phyloP scores from a whole-genome alignment of 352 stramenopile genomes.

The Globisporangium rhizosaccharum region DNA sequence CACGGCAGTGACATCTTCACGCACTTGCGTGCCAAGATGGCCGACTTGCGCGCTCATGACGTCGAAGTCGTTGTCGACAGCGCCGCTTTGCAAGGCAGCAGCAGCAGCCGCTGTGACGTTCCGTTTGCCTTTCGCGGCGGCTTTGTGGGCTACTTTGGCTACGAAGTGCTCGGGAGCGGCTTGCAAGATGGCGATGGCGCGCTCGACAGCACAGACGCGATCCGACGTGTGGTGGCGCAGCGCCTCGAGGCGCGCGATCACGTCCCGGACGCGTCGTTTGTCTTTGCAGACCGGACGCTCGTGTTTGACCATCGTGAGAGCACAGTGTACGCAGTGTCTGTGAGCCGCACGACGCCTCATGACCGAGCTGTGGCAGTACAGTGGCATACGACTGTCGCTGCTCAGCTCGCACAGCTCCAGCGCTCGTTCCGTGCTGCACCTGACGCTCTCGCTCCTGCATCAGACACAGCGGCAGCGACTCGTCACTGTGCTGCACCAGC shows the following conservation, averaged over 20 bases:
- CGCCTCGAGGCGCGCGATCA: constrained; percentile 18
- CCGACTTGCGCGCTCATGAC: constrained; percentile 27
- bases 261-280: constrained; percentile 85
- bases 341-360: constrained; percentile 9
- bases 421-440: constrained; percentile 8
- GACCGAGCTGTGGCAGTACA: constrained; percentile 11
- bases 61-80: constrained; percentile 16
- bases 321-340: constrained; percentile 77
- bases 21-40: constrained; percentile 37
- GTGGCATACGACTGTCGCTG: constrained; percentile 6
- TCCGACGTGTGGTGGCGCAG: constrained; percentile 23
- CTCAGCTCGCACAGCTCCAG: constrained; percentile 3
- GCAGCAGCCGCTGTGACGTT: too few relatives aligned
- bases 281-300: constrained; percentile 87
- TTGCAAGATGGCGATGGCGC: constrained; percentile 12
- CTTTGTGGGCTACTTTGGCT: constrained; percentile 88
- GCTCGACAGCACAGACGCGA: constrained; percentile 12
- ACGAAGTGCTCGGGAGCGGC: constrained; percentile 61
- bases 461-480: background rate
- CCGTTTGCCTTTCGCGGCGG: constrained; percentile 81
- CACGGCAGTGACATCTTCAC: constrained; percentile 25
- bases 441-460: background rate
- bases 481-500: background rate
- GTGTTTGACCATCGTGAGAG: constrained; percentile 84
- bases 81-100: too few relatives aligned